Evolutionary conservation across 2,329 filamentous ascomycete species (phyloP).

Genomic region (Cercospora sojina): DNA sequence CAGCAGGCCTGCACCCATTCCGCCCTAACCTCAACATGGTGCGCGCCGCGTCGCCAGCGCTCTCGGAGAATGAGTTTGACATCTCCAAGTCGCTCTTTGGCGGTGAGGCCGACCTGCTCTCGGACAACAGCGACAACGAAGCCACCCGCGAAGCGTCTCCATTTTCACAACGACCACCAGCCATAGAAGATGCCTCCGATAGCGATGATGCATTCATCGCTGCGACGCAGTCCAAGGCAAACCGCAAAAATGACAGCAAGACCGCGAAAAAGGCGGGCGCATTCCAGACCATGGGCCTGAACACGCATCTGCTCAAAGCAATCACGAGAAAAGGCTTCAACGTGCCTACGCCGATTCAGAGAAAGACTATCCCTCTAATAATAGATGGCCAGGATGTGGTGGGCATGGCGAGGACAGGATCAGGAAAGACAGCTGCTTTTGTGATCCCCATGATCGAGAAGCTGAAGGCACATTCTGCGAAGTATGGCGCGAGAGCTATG

Average conservation of each 20-base stretch:
- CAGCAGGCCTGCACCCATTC: slow-evolving; percentile 4
- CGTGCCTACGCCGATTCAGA: slow-evolving; percentile 94
- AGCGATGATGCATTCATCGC: slow-evolving; percentile 86
- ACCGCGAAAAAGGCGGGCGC: slow-evolving; percentile 93
- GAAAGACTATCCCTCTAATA: slow-evolving; percentile 91
- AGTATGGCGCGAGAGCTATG: slow-evolving; percentile 80
- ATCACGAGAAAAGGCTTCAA: slow-evolving; percentile 93
- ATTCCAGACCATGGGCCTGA: slow-evolving; percentile 93
- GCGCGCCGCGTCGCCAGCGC: slow-evolving; percentile 72
- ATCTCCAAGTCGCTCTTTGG: slow-evolving; percentile 69
- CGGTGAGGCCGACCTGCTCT: slow-evolving; percentile 43
- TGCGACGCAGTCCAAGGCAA: slow-evolving; percentile 78
- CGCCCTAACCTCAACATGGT: slow-evolving; percentile 16
- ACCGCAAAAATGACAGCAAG: slow-evolving; percentile 78
- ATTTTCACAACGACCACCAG: slow-evolving; percentile 11
- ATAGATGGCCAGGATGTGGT: slow-evolving; percentile 93
- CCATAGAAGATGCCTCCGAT: slow-evolving; percentile 44
- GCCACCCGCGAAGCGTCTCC: background rate
- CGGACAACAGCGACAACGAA: slow-evolving; percentile 11
- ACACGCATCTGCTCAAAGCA: slow-evolving; percentile 78
- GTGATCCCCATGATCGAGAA: slow-evolving; percentile 98
- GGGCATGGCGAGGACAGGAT: slow-evolving; percentile 97
- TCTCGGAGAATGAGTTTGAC: slow-evolving; percentile 88
- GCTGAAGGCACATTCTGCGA: slow-evolving; percentile 80
- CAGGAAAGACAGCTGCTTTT: slow-evolving; percentile 96